Evolutionary conservation across 2,329 filamentous ascomycete species (phyloP).

Genomic region (Plenodomus biglobosus): DNA sequence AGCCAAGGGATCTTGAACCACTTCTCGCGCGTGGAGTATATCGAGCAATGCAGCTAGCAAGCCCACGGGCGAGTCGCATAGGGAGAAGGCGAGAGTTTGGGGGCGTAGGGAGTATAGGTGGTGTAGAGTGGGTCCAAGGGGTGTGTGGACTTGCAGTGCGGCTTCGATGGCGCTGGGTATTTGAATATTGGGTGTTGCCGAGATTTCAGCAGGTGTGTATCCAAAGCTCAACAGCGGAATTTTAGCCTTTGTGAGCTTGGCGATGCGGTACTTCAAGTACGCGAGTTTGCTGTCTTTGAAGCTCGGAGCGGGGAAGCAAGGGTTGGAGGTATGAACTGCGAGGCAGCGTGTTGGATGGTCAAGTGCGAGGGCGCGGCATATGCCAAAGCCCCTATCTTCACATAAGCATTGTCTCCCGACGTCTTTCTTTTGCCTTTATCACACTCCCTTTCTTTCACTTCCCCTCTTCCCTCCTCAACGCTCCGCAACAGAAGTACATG

Average conservation of each 20-base stretch:
- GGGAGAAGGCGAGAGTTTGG: constrained; percentile 41
- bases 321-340: constrained; percentile 63
- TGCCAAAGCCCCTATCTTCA: constrained; percentile 46
- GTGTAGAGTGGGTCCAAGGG: constrained; percentile 21
- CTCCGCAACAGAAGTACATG: background rate
- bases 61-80: constrained; percentile 45
- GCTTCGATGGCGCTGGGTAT: background rate
- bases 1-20: constrained; percentile 12
- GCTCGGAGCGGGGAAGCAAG: constrained; percentile 56
- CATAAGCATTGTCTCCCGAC: too few species aligned
- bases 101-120: constrained; percentile 36
- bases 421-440: too few species aligned
- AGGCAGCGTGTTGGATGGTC: constrained; percentile 55
- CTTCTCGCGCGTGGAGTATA: constrained; percentile 28
- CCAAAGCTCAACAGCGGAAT: constrained; percentile 56
- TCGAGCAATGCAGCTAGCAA: constrained; percentile 40
- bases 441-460: too few species aligned
- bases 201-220: constrained; percentile 57
- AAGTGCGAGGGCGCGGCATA: constrained; percentile 52
- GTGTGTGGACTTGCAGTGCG: constrained; percentile 1
- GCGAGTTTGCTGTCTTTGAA: constrained; percentile 48
- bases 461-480: background rate
- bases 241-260: constrained; percentile 43
- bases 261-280: constrained; percentile 61
- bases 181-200: constrained; percentile 1